Conservation (phyloP, 2,329 filamentous ascomycete genomes). For the Eutypella sp. region DNA sequence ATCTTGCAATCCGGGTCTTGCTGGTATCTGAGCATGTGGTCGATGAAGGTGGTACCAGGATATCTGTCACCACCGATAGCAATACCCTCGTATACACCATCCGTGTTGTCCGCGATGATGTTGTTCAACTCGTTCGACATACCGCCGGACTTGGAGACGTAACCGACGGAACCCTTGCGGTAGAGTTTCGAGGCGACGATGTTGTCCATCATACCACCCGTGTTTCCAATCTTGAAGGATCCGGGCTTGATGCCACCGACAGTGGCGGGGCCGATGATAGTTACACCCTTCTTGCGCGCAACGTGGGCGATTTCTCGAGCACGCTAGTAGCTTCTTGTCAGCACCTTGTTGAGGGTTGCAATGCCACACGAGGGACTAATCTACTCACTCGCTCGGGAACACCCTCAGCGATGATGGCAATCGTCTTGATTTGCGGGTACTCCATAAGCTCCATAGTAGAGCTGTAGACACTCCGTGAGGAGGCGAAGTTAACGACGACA, state of each 20-base stretch:
- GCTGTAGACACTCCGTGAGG: slow-evolving; percentile 95
- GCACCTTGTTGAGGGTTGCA: no score
- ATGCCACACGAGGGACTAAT: no score
- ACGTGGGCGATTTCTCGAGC: slow-evolving; percentile 97
- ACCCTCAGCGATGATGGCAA: slow-evolving; percentile 99
- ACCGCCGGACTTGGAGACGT: slow-evolving; percentile 99
- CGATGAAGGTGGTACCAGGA: slow-evolving; percentile 97
- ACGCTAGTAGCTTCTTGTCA: slow-evolving; percentile 49
- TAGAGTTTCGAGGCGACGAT: slow-evolving; percentile 99
- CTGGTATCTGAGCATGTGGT: slow-evolving; percentile 95
- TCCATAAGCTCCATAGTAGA: slow-evolving; percentile 99
- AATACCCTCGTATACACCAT: slow-evolving; percentile 98
- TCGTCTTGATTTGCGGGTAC: slow-evolving; percentile 93
- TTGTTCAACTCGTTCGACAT: slow-evolving; percentile 99
- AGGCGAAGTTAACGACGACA: slow-evolving; percentile 98
- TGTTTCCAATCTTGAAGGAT: slow-evolving; percentile 99
- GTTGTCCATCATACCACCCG: slow-evolving; percentile 99
- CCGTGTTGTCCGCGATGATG: slow-evolving; percentile 92
- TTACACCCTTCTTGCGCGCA: slow-evolving; percentile 96
- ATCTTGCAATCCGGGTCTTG: slow-evolving; percentile 98
- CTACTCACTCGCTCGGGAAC: slow-evolving; percentile 86
- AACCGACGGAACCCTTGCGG: slow-evolving; percentile 96
- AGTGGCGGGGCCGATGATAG: slow-evolving; percentile 96
- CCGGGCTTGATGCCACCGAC: slow-evolving; percentile 99
- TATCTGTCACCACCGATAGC: slow-evolving; percentile 99